Evolutionary conservation across 2,329 filamentous ascomycete genomes (phyloP).

Genomic region (Xylariaceae sp.): DNA sequence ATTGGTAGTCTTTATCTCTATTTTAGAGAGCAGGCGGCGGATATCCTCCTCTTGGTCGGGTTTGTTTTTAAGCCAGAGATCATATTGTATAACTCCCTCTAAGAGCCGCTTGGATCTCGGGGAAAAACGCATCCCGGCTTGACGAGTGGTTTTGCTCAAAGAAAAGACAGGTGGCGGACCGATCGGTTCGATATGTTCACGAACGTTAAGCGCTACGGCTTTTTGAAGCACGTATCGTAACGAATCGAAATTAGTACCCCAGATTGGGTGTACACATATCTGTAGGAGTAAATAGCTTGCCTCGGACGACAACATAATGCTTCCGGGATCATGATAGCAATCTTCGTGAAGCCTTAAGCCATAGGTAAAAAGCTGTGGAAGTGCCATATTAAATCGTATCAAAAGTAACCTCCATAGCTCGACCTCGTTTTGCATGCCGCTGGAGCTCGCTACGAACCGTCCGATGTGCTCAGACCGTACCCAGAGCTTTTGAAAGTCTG

Average conservation of each 20-base stretch:
- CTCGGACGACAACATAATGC: background rate
- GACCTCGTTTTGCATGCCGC: too few relatives aligned
- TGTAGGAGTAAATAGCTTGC: background rate
- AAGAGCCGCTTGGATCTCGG: too few relatives aligned
- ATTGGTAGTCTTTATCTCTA: background rate
- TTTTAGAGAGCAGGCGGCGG: accelerated
- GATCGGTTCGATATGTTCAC: background rate
- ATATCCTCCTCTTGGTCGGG: background rate
- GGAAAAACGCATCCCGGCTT: too few relatives aligned
- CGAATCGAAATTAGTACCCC: background rate
- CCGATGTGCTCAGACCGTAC: too few relatives aligned
- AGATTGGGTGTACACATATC: conserved; percentile 1
- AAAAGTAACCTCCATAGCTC: conserved; percentile 5
- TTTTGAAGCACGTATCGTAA: conserved; percentile 5
- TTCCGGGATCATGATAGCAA: background rate
- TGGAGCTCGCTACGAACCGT: too few relatives aligned
- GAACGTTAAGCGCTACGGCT: background rate
- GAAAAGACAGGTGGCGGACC: background rate
- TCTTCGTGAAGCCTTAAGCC: conserved; percentile 2
- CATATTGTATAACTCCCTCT: background rate
- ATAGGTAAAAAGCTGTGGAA: conserved; percentile 8
- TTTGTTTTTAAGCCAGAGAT: background rate
- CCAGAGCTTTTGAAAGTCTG: too few relatives aligned
- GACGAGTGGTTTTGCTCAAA: too few relatives aligned
- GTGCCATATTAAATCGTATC: background rate